Conservation (phyloP, 352 stramenopile species). For the Globisporangium parvum region DNA sequence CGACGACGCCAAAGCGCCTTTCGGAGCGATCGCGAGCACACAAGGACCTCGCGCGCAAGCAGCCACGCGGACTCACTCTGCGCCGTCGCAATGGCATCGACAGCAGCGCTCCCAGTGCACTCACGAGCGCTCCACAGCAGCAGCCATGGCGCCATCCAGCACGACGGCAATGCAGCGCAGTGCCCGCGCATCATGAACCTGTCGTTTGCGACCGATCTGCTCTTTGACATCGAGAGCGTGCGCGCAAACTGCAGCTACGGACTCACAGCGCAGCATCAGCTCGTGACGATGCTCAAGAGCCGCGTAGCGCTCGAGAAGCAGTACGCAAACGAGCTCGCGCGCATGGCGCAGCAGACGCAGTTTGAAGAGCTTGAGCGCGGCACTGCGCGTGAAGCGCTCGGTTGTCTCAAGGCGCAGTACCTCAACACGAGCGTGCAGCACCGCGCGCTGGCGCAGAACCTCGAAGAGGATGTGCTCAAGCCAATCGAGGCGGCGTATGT, state of each 20-base stretch:
- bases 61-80: not conserved
- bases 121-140: not conserved
- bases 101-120: not conserved
- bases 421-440: constrained; percentile 82
- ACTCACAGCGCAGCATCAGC: constrained; percentile 45
- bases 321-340: constrained; percentile 62
- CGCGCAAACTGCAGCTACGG: constrained; percentile 32
- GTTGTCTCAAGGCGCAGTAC: constrained; percentile 63
- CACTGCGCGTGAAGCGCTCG: constrained; percentile 51
- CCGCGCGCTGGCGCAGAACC: constrained; percentile 51
- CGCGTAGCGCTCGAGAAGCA: constrained; percentile 65
- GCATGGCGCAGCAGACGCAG: constrained; percentile 52
- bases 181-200: constrained; percentile 19
- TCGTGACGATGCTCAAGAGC: constrained; percentile 62
- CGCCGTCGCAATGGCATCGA: not conserved
- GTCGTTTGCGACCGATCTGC: constrained; percentile 68
- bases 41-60: too few relatives aligned
- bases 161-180: not conserved
- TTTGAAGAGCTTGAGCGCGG: constrained; percentile 51
- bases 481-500: constrained; percentile 61
- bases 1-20: too few relatives aligned
- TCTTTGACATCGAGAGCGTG: constrained; percentile 76
- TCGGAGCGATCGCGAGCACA: too few relatives aligned
- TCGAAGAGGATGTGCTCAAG: constrained; percentile 72
- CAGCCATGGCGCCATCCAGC: not conserved